Evolutionary conservation across 73 alveolate genomes (phyloP).

Genomic region (Paramecium biaurelia): DNA sequence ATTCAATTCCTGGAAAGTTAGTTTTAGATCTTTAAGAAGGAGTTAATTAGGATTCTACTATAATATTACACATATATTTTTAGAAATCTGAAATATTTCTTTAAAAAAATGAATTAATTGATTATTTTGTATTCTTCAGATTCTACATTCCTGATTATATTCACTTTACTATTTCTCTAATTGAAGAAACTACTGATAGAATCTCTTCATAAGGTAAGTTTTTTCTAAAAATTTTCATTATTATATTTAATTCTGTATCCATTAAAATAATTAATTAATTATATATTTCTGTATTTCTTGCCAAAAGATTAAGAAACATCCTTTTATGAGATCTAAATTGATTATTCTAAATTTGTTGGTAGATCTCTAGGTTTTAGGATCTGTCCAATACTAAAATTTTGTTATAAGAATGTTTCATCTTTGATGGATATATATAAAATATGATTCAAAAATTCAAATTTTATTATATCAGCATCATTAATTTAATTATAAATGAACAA

Average conservation of each 20-base stretch:
- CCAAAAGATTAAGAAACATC: background rate
- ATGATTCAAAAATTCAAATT: no score
- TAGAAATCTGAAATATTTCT: no score
- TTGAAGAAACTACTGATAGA: background rate
- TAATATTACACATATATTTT: no score
- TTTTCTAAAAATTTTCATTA: background rate
- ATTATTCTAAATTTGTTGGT: background rate
- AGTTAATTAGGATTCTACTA: no score
- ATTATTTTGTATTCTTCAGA: no score
- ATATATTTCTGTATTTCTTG: background rate
- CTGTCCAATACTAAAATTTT: background rate
- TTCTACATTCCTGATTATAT: background rate
- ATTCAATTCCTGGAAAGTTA: no score
- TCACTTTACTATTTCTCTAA: background rate
- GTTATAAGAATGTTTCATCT: background rate
- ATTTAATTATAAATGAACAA: background rate
- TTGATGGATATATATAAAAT: no score
- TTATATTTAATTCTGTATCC: background rate
- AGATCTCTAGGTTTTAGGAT: background rate
- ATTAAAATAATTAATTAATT: background rate
- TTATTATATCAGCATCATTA: no score
- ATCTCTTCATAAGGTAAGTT: background rate
- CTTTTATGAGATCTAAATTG: background rate
- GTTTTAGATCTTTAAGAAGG: no score
- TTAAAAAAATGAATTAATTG: no score